These are phyloP conservation scores for Penicillium odoratum DNA, from an alignment of 495 filamentous ascomycete species.

Conservation along the genomic window DNA sequence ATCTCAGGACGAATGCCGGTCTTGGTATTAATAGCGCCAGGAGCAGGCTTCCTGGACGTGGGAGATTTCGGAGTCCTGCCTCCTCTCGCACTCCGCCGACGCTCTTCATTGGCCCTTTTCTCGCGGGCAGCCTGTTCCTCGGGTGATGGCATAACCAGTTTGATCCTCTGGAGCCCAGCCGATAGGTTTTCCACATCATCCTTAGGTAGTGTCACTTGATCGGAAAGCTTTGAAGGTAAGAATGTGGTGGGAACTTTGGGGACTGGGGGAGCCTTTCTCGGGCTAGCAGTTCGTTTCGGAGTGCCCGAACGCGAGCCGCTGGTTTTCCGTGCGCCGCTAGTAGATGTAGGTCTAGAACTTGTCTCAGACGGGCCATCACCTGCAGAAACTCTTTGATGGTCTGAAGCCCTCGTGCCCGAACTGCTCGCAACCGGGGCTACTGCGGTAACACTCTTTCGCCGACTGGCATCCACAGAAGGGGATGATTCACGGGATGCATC, in stretches of 20 bases:
- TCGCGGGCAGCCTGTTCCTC: conserved; percentile 67
- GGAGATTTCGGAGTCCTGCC: conserved; percentile 23
- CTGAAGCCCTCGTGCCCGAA: neutral
- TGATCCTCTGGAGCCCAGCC: conserved; percentile 71
- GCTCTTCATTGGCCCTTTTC: conserved; percentile 40
- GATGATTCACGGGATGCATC: conserved; percentile 43
- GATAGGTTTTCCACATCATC: conserved; percentile 62
- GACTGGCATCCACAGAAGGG: conserved; percentile 33
- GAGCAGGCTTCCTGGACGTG: conserved; percentile 20
- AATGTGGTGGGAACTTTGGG: conserved; percentile 43
- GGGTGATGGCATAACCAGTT: conserved; percentile 68
- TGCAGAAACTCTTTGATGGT: conserved; percentile 6
- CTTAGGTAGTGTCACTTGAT: conserved; percentile 1
- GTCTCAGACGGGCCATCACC: conserved; percentile 17
- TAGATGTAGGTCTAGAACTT: neutral
- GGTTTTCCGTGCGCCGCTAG: conserved; percentile 38
- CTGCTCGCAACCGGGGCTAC: conserved; percentile 14
- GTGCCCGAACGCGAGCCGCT: conserved; percentile 46
- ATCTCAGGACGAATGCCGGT: neutral
- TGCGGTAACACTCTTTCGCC: conserved; percentile 35
- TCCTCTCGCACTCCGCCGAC: conserved; percentile 19
- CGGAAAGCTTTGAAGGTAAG: conserved; percentile 22
- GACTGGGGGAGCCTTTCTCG: conserved; percentile 47
- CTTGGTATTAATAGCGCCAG: conserved; percentile 10
- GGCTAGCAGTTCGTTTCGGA: conserved; percentile 40